Conservation (phyloP, 495 filamentous ascomycete genomes). For the Aspergillus heteromorphus region DNA sequence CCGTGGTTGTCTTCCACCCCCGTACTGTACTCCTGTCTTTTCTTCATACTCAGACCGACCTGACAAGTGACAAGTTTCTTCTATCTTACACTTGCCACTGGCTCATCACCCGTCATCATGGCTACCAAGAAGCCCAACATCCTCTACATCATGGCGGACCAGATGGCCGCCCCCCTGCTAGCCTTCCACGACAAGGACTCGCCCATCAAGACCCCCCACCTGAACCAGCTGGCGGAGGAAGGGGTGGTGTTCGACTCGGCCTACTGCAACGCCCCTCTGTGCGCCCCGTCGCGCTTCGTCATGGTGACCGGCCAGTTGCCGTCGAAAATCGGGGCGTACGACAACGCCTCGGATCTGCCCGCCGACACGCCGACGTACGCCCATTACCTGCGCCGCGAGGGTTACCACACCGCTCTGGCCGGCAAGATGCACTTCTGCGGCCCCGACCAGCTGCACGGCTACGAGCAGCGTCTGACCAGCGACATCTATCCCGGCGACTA, state of each 20-base stretch:
- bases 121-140: constrained; percentile 60
- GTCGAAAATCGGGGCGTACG: constrained; percentile 79
- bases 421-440: constrained; percentile 97
- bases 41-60: too few relatives aligned
- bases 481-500: constrained; percentile 91
- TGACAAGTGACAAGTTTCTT: too few relatives aligned
- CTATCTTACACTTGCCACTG: neutral
- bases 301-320: constrained; percentile 86
- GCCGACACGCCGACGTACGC: constrained; percentile 80
- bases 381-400: constrained; percentile 76
- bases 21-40: constrained; percentile 12
- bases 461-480: constrained; percentile 79
- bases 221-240: constrained; percentile 70
- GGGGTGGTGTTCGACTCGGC: constrained; percentile 83
- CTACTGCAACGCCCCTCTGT: constrained; percentile 86
- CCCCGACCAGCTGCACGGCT: constrained; percentile 81
- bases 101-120: constrained; percentile 23
- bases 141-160: constrained; percentile 88
- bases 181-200: constrained; percentile 78
- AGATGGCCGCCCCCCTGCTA: constrained; percentile 78
- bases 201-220: constrained; percentile 77
- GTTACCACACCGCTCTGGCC: constrained; percentile 82
- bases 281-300: constrained; percentile 80
- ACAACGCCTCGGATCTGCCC: constrained; percentile 73
- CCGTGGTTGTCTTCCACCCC: constrained; percentile 6